Evolutionary conservation across 2,329 filamentous ascomycete genomes (phyloP).

Genomic region (Aspergillus quadrilineatus): DNA sequence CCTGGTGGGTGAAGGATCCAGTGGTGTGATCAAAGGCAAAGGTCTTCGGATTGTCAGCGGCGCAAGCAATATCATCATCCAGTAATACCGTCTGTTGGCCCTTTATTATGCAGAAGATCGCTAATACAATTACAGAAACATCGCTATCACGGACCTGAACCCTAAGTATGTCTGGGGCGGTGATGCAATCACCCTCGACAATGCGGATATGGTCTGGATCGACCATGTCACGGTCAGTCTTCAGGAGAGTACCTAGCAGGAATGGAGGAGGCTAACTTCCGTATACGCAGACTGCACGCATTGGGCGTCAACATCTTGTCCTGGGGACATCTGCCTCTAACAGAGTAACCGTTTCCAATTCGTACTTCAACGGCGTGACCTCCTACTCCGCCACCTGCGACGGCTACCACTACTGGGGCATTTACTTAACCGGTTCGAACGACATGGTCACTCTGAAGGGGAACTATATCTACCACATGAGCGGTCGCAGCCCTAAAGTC

Average conservation of each 20-base stretch:
- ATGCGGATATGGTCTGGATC: slow-evolving; percentile 48
- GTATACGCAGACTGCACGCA: slow-evolving; percentile 55
- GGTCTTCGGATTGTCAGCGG: slow-evolving; percentile 52
- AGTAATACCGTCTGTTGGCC: slow-evolving; percentile 24
- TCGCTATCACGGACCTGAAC: slow-evolving; percentile 49
- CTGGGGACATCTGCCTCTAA: slow-evolving; percentile 54
- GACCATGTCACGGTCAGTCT: slow-evolving; percentile 50
- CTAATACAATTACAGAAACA: slow-evolving; percentile 11
- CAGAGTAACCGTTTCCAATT: slow-evolving; percentile 61
- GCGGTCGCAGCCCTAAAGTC: slow-evolving; percentile 54
- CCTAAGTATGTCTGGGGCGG: slow-evolving; percentile 60
- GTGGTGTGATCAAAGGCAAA: slow-evolving; percentile 59
- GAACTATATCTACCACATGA: slow-evolving; percentile 62
- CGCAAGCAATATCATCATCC: slow-evolving; percentile 60
- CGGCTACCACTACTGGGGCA: slow-evolving; percentile 59
- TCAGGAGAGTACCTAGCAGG: not conserved
- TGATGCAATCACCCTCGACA: slow-evolving; percentile 56
- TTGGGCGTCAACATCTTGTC: slow-evolving; percentile 62
- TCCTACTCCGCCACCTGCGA: slow-evolving; percentile 59
- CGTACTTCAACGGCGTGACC: slow-evolving; percentile 56
- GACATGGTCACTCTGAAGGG: slow-evolving; percentile 60
- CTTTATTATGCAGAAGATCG: not conserved
- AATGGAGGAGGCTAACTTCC: slow-evolving; percentile 42
- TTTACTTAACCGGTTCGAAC: slow-evolving; percentile 57
- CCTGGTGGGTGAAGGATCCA: slow-evolving; percentile 53